These are phyloP conservation scores for Streptanthus diversifolius DNA, from an alignment of 345 rosid genomes.

Conservation along the genomic window DNA sequence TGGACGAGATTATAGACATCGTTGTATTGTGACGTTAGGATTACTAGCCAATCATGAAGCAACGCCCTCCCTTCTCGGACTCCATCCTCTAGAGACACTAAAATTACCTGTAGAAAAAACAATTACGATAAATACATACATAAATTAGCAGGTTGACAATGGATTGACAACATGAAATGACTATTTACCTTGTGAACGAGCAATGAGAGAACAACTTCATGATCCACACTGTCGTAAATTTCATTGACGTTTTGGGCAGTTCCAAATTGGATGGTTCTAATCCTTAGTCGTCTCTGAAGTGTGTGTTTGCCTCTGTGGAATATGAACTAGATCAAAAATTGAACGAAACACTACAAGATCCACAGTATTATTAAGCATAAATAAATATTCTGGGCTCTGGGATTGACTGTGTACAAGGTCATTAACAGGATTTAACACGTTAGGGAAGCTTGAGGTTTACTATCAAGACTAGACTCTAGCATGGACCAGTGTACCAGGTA, in stretches of 20 bases:
- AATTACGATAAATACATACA: not conserved
- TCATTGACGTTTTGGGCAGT: conserved; percentile 70
- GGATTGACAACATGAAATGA: conserved; percentile 1
- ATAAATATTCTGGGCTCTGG: not conserved
- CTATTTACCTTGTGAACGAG: conserved; percentile 82
- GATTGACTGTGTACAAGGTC: not conserved
- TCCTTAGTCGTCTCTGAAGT: conserved; percentile 79
- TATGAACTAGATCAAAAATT: conserved; percentile 25
- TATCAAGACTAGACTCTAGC: not conserved
- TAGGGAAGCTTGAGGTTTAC: not conserved
- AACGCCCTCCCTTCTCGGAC: conserved; percentile 90
- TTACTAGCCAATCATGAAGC: conserved; percentile 96
- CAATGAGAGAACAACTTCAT: conserved; percentile 76
- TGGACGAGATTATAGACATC: conserved; percentile 64
- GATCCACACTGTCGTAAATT: conserved; percentile 80
- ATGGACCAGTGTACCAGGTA: not conserved
- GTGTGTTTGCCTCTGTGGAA: conserved; percentile 57
- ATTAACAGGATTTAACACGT: not conserved
- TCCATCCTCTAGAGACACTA: conserved; percentile 86
- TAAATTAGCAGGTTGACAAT: not conserved
- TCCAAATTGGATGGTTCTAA: conserved; percentile 78
- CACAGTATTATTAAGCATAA: not conserved
- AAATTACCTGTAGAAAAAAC: conserved; percentile 52
- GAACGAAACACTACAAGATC: not conserved
- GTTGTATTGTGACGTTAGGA: conserved; percentile 79